phyloP scores from a whole-genome alignment of 2,329 filamentous ascomycete genomes.

The Sporothrix pallida region DNA sequence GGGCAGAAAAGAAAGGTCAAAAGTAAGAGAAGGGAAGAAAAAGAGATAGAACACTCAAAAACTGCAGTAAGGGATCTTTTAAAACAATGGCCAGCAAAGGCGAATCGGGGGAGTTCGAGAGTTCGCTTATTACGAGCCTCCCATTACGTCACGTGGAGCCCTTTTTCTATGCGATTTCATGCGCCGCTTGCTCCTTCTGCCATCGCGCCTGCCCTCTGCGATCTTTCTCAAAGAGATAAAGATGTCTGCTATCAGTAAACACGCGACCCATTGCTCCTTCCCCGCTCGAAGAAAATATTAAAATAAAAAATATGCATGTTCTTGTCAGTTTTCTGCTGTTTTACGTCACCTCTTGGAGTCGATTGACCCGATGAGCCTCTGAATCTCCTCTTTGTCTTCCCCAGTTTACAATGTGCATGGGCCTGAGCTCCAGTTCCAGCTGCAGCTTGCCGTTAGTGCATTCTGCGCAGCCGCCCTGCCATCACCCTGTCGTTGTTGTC shows the following conservation, averaged over 20 bases:
- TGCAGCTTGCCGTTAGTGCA: constrained; percentile 23
- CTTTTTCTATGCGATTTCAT: constrained; percentile 5
- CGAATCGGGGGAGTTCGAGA: constrained; percentile 6
- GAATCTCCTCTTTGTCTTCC: background rate
- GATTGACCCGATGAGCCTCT: background rate
- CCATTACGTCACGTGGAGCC: constrained; percentile 31
- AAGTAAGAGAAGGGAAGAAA: background rate
- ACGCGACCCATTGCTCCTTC: background rate
- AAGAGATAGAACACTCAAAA: background rate
- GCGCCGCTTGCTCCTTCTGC: constrained; percentile 7
- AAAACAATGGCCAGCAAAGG: background rate
- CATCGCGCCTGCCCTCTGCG: constrained; percentile 4
- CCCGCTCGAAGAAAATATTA: background rate
- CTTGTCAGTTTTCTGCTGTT: no score
- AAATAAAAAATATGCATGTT: background rate
- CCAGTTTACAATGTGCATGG: constrained; percentile 13
- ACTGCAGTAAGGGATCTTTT: background rate
- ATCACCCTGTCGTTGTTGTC: background rate
- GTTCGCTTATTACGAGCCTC: constrained; percentile 14
- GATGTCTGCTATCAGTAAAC: background rate
- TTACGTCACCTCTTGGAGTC: background rate
- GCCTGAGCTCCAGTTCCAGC: constrained; percentile 20
- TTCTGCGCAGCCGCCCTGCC: background rate
- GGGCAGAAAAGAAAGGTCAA: background rate
- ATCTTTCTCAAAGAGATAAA: constrained; percentile 21